Evolutionary conservation across 2,329 filamentous ascomycete genomes (phyloP).

Genomic region (Diaporthe sp.): DNA sequence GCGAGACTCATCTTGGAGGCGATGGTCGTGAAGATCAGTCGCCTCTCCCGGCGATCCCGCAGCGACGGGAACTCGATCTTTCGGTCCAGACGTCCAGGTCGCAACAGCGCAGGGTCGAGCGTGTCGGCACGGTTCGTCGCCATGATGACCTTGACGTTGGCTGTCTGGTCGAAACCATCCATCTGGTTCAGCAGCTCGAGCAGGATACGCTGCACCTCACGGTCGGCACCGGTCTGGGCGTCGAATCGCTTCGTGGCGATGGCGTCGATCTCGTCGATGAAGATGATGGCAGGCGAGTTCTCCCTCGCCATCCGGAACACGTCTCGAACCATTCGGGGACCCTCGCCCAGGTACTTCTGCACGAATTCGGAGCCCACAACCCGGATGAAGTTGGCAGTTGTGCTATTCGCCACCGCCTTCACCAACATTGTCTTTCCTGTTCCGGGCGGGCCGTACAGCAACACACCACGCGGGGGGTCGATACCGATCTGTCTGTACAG

Average conservation of each 20-base stretch:
- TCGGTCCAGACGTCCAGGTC: constrained; percentile 93
- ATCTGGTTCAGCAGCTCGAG: constrained; percentile 99
- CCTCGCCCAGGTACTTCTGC: constrained; percentile 98
- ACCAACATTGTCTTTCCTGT: constrained; percentile 98
- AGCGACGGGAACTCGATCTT: constrained; percentile 99
- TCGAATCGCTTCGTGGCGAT: constrained; percentile 99
- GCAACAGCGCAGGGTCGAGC: constrained; percentile 92
- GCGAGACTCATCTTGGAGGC: constrained; percentile 97
- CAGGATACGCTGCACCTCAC: constrained; percentile 98
- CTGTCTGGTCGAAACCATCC: constrained; percentile 99
- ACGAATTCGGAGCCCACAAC: constrained; percentile 99
- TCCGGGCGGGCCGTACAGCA: constrained; percentile 95
- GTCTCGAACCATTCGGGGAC: constrained; percentile 98
- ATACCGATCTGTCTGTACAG: constrained; percentile 99
- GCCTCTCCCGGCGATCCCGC: constrained; percentile 91
- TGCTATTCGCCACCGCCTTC: constrained; percentile 98
- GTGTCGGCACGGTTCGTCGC: constrained; percentile 98
- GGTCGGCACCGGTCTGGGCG: constrained; percentile 96
- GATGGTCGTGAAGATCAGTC: constrained; percentile 98
- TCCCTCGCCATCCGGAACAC: constrained; percentile 99
- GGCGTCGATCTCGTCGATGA: constrained; percentile 99
- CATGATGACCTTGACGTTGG: constrained; percentile 99
- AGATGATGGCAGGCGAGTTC: constrained; percentile 98
- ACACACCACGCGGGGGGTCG: constrained; percentile 94
- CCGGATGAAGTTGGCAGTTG: constrained; percentile 97